phyloP scores from a whole-genome alignment of 1,284 basidiomycete genomes.

The Vanrija sp. region DNA sequence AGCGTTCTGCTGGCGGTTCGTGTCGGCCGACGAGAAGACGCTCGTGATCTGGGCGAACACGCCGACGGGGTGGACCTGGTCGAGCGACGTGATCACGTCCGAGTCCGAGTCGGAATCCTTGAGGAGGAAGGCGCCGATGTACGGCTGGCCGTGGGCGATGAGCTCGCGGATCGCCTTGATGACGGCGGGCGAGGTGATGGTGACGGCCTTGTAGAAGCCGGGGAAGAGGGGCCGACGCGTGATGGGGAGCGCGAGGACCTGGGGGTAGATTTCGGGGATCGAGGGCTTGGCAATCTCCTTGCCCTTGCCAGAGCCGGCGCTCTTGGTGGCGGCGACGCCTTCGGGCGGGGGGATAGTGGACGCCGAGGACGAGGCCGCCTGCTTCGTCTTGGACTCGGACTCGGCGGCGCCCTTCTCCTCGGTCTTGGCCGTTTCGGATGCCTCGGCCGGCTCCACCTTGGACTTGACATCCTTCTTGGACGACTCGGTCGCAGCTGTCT shows the following conservation, averaged over 20 bases:
- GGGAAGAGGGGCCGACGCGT: slow-evolving; percentile 94
- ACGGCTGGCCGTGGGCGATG: slow-evolving; percentile 94
- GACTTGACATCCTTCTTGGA: slow-evolving; percentile 9
- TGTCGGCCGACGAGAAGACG: slow-evolving; percentile 66
- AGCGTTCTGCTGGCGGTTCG: slow-evolving; percentile 46
- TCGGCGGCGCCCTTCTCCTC: slow-evolving; percentile 1
- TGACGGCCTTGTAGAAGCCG: slow-evolving; percentile 96
- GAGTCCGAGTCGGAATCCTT: slow-evolving; percentile 92
- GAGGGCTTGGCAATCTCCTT: slow-evolving; percentile 62
- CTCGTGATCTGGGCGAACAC: slow-evolving; percentile 98
- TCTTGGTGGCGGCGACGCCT: slow-evolving; percentile 13
- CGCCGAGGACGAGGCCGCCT: slow-evolving; percentile 1
- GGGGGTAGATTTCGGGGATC: slow-evolving; percentile 83
- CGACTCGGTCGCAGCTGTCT: slow-evolving; percentile 18
- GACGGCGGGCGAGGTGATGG: slow-evolving; percentile 82
- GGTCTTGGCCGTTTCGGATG: slow-evolving; percentile 1
- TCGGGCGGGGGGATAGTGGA: slow-evolving; percentile 1
- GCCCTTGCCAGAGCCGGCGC: slow-evolving; percentile 8
- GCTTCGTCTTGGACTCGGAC: background rate
- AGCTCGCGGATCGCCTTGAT: slow-evolving; percentile 94
- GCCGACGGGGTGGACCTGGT: slow-evolving; percentile 88
- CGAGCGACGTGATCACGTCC: slow-evolving; percentile 83
- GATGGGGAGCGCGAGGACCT: slow-evolving; percentile 92
- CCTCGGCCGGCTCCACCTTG: background rate
- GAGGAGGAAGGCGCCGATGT: slow-evolving; percentile 94